Percentiles rank a stretch among this genome's conserved stretches.
Conservation (phyloP, 129 eudicot genomes). For the Dittrichia graveolens region DNA sequence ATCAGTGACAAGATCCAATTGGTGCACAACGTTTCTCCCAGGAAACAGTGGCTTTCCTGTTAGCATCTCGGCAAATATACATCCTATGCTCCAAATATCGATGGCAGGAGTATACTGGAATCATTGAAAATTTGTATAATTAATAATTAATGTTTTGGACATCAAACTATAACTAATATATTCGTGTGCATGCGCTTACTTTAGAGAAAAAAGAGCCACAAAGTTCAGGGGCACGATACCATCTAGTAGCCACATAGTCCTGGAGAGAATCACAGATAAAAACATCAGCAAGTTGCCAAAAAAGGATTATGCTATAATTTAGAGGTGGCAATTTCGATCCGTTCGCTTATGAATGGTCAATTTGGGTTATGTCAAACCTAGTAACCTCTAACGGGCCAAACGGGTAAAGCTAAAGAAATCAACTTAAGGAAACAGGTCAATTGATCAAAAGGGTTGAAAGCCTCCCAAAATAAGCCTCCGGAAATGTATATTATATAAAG, state of each 20-base stretch:
- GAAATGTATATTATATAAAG: too few relatives aligned
- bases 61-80: conserved; percentile 82
- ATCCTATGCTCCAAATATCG: conserved; percentile 93
- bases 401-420: too few relatives aligned
- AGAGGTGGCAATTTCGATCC: too few relatives aligned
- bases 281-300: conserved; percentile 10
- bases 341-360: too few relatives aligned
- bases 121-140: conserved; percentile 6
- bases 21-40: conserved; percentile 81
- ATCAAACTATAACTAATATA: background rate
- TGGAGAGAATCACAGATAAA: conserved; percentile 25
- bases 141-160: background rate
- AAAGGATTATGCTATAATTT: background rate
- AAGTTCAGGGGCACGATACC: conserved; percentile 99
- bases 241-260: conserved; percentile 95
- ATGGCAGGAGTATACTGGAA: conserved; percentile 89
- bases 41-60: conserved; percentile 85
- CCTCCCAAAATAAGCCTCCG: too few relatives aligned
- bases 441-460: too few relatives aligned
- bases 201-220: conserved; percentile 94
- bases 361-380: too few relatives aligned
- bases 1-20: conserved; percentile 82
- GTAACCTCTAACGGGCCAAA: too few relatives aligned
- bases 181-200: conserved; percentile 40
- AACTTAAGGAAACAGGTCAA: too few relatives aligned